Evolutionary conservation across 805 yeast genomes (phyloP).

Genomic region (Ogataea populi-albae): DNA sequence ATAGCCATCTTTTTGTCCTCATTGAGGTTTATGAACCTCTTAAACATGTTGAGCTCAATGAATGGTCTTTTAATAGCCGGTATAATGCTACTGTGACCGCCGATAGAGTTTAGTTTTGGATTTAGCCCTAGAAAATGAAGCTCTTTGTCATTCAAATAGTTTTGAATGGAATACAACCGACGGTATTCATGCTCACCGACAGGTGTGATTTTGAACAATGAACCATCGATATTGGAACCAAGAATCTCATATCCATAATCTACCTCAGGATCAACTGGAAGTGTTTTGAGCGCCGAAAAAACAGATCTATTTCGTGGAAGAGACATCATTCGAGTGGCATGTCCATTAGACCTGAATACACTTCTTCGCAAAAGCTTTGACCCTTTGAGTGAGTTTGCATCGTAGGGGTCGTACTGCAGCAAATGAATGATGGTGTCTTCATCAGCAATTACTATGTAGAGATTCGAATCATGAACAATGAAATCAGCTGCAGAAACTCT

Average conservation of each 20-base stretch:
- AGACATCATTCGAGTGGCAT: conserved; percentile 52
- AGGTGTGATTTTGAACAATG: conserved; percentile 70
- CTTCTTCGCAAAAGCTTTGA: conserved; percentile 67
- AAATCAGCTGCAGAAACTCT: conserved; percentile 77
- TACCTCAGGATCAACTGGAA: conserved; percentile 28
- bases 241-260: conserved; percentile 51
- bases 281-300: conserved; percentile 30
- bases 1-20: conserved; percentile 54
- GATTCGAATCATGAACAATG: conserved; percentile 63
- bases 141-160: conserved; percentile 78
- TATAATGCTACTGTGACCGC: conserved; percentile 33
- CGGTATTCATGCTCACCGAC: conserved; percentile 73
- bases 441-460: conserved; percentile 68
- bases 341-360: conserved; percentile 65
- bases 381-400: conserved; percentile 78
- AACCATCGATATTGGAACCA: conserved; percentile 79
- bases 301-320: conserved; percentile 36
- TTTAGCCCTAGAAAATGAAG: conserved; percentile 75
- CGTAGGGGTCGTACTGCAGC: conserved; percentile 89
- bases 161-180: conserved; percentile 79
- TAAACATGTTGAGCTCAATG: conserved; percentile 59
- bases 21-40: conserved; percentile 50
- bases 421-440: conserved; percentile 63
- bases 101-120: conserved; percentile 63
- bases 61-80: conserved; percentile 55